Evolutionary conservation across 495 filamentous ascomycete species (phyloP), one percentile per base, ranked within the genome.

Genomic region (Lophium mytilinum): DNA sequence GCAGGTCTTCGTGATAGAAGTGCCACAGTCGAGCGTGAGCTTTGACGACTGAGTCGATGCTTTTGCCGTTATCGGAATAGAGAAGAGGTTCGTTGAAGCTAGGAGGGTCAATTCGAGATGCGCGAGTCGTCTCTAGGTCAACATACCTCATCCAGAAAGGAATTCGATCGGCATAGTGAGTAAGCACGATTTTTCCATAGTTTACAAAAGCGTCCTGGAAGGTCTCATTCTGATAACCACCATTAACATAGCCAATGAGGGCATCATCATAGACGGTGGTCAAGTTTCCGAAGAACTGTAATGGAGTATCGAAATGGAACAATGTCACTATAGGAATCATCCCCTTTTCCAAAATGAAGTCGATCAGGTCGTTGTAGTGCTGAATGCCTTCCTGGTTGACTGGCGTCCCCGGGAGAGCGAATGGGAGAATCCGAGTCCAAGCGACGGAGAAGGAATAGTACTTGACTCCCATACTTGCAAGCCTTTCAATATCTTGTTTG

Each of bases 401-500:
- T 0, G 75, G 75, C 9, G 70, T 71, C 0, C 73, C 74, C 9
- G 73, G 66, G 12, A 70, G 49, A 7, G 58, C 69, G 50, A 78
- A 78, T 0, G 74, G 76, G 24, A 77, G 49, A 36, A 77, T 75
- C 0, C 76, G 69, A 0, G 70, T 57, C 76, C 76, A 78, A 1
- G 75, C 57, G 46, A 78, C 73, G 0, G 68, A 69, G 60, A 78
- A 78, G 15, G 63, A 70, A 64, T 76, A 78, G 59, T 78, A 76
- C 42, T 73, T 71, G 34, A 78, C 70, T 0, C 77, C 76, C 62
- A 78, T 76, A 1, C 71, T 66, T 0, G 77, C 76, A 19, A 78
- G 46, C 5, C 76, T 66, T 52, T 69, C 65, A 55, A 80, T 76
- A 46, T 80, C 76, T 54, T 78, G 74, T 57, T 78, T 78, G 54